Percentiles rank a stretch among this genome's conserved stretches.
These are phyloP conservation scores for Paramyrothecium sp. DNA, from an alignment of 2,329 filamentous ascomycete genomes.

Conservation along the genomic window DNA sequence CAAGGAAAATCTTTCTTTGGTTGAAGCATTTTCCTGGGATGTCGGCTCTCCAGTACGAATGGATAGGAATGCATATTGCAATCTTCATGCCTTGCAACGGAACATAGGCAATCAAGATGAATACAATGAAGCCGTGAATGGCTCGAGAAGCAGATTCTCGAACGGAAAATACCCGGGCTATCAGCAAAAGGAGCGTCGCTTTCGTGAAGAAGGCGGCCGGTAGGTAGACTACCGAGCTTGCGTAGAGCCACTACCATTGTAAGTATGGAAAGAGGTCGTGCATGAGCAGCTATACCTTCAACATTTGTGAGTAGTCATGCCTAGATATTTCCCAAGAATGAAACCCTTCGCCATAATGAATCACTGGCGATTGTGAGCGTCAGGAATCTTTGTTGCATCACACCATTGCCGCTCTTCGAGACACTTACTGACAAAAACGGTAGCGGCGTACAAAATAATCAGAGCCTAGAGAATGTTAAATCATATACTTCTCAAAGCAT, in stretches of 20 bases:
- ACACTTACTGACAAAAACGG: not conserved
- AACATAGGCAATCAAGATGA: not conserved
- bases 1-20: not conserved
- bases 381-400: too few relatives aligned
- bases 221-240: not conserved
- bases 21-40: not conserved
- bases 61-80: not conserved
- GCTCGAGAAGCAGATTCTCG: not conserved
- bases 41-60: not conserved
- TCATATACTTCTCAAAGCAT: not conserved
- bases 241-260: not conserved
- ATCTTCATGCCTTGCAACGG: not conserved
- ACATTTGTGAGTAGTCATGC: not conserved
- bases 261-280: not conserved
- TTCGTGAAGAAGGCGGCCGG: not conserved
- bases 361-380: not conserved
- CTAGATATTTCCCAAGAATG: not conserved
- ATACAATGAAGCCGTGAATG: not conserved
- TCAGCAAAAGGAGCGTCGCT: not conserved
- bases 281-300: not conserved
- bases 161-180: not conserved
- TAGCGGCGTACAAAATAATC: not conserved
- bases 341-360: not conserved
- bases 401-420: too few relatives aligned
- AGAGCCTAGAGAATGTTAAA: not conserved